Conservation (phyloP, 345 rosid species). For the Balakata baccata region DNA sequence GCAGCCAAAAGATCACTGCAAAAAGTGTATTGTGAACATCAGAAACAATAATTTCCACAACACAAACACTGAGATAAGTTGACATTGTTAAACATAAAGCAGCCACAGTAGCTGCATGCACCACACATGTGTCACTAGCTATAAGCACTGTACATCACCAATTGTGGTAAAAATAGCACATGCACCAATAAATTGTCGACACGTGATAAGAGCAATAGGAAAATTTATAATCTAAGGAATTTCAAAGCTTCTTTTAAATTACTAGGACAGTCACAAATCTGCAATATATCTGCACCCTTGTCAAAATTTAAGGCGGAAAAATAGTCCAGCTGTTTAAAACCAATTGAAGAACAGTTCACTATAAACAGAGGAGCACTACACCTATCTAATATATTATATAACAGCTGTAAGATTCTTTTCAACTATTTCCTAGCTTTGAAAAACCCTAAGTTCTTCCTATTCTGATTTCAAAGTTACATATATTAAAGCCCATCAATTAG, state of each 20-base stretch:
- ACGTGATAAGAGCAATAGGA: not conserved
- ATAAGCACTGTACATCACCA: too few relatives aligned
- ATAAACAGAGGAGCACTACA: not conserved
- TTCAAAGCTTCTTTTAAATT: too few relatives aligned
- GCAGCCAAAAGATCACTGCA: slow-evolving; percentile 55
- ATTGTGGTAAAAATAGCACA: not conserved
- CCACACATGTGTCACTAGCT: not conserved
- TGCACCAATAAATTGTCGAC: not conserved
- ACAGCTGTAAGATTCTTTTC: not conserved
- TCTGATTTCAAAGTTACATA: not conserved
- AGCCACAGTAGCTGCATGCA: not conserved
- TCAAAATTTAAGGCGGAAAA: not conserved
- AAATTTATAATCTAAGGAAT: not conserved
- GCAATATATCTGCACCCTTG: too few relatives aligned
- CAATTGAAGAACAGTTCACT: not conserved
- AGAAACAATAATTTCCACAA: slow-evolving; percentile 16
- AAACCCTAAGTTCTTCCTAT: too few relatives aligned
- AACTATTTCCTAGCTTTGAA: too few relatives aligned
- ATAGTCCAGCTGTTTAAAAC: not conserved
- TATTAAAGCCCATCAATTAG: not conserved
- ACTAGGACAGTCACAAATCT: too few relatives aligned
- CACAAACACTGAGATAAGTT: not conserved
- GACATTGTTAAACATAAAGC: not conserved
- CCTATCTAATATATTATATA: not conserved
- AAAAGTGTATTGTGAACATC: slow-evolving; percentile 23